These are phyloP conservation scores for Globisporangium parvum DNA, from an alignment of 352 stramenopile genomes.

Conservation along the genomic window DNA sequence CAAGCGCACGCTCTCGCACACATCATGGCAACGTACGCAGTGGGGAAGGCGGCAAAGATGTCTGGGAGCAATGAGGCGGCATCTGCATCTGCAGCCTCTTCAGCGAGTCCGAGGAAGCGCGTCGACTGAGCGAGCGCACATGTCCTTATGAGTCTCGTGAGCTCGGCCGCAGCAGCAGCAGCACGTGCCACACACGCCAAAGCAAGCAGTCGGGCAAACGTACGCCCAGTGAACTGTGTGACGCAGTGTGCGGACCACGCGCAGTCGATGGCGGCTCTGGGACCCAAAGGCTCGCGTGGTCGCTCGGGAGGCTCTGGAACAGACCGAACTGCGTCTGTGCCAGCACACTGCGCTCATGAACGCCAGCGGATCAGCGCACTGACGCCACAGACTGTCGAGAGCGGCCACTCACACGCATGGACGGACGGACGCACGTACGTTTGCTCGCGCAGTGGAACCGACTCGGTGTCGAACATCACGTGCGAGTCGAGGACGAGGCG, in stretches of 20 bases:
- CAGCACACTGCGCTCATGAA: constrained; percentile 6
- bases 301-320: constrained; percentile 5
- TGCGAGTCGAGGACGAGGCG: constrained; percentile 30
- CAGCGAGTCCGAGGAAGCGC: background rate
- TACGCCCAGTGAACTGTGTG: background rate
- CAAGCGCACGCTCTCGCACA: background rate
- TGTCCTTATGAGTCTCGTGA: too few relatives aligned
- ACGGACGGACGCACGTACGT: constrained; percentile 27
- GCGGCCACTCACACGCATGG: background rate
- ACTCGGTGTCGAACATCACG: constrained; percentile 26
- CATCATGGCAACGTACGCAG: background rate
- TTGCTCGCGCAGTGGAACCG: constrained; percentile 26
- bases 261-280: background rate
- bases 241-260: background rate
- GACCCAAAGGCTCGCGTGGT: constrained; percentile 9
- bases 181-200: too few relatives aligned
- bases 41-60: background rate
- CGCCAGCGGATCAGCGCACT: too few relatives aligned
- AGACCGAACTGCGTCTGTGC: constrained; percentile 8
- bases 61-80: background rate
- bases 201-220: too few relatives aligned
- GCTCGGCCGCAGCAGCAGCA: too few relatives aligned
- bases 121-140: background rate
- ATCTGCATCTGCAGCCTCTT: background rate
- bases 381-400: too few relatives aligned